Evolutionary conservation across 2,329 filamentous ascomycete species (phyloP), one percentile per base, ranked within the genome.

Genomic region (Neoscytalidium dimidiatum): DNA sequence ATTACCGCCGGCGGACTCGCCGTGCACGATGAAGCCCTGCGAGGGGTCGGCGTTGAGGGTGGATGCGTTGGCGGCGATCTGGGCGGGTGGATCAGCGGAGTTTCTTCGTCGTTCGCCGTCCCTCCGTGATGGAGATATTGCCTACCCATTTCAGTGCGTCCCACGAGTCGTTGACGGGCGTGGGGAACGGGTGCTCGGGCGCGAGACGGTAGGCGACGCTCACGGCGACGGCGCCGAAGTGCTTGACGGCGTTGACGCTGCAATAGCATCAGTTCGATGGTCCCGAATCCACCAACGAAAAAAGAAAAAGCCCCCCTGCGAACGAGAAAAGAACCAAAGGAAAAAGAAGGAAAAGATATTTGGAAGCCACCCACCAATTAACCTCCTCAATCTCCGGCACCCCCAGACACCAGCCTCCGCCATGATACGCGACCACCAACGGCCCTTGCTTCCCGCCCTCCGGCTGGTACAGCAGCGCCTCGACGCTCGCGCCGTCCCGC

Each of bases 161-260:
- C 61, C 61, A 63, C 6, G 46, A 63, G 67, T 89, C 87, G 68
- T 89, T 86, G 2, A 89, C 86, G 0, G 86, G 85, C 0, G 83
- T 85, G 2, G 87, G 87, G 68, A 89, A 89, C 0, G 86, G 86
- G 66, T 83, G 77, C 70, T 89, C 86, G 3, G 87, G 87, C 0
- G 86, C 86, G n/a, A 84, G 80, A 11, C 86, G 82, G 71, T 89
- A 89, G 65, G 84, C 84, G 64, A 89, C 86, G 66, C 82, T 85
- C 64, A 88, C 82, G 17, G 88, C 82, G 4, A 89, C 83, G 3
- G 86, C 86, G 53, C 80, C 80, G n/a, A 84, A 80, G 64, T 87
- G 77, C 3, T 83, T 70, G 17, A 87, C 79, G 2, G 88, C 83
- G 11, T 63, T 53, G 4, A 63, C 46, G 48, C 58, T 62, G 11